Conservation (phyloP, 192 early-diverging fungal genomes). For the Mortierella hygrophila region DNA sequence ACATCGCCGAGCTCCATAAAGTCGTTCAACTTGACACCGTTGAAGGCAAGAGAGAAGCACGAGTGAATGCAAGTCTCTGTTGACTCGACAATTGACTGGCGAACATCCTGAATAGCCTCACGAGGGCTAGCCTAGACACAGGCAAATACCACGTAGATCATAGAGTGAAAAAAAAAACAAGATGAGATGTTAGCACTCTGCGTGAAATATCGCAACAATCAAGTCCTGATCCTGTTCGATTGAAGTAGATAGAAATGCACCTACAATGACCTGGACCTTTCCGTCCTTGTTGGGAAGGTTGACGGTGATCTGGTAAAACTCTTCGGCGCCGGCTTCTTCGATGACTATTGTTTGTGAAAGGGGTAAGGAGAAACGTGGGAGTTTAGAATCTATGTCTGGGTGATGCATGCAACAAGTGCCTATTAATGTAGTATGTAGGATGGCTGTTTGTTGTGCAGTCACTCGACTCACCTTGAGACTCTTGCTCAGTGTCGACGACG, state of each 20-base stretch:
- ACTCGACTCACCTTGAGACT: constrained; percentile 38
- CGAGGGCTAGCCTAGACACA: constrained; percentile 70
- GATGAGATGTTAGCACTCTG: background rate
- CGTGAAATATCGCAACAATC: background rate
- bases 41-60: constrained; percentile 87
- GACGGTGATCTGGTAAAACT: constrained; percentile 67
- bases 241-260: constrained; percentile 4
- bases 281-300: constrained; percentile 60
- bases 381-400: background rate
- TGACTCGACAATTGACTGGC: constrained; percentile 88
- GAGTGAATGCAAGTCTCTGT: constrained; percentile 89
- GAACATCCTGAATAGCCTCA: constrained; percentile 89
- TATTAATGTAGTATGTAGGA: background rate
- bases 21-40: constrained; percentile 83
- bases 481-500: constrained; percentile 40
- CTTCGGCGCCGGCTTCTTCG: constrained; percentile 58
- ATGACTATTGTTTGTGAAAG: constrained; percentile 11
- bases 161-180: background rate
- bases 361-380: background rate
- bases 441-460: background rate
- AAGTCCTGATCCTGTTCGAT: background rate
- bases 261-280: constrained; percentile 64
- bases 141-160: background rate
- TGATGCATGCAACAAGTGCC: background rate
- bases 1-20: constrained; percentile 80